Evolutionary conservation across 805 yeast genomes (phyloP).

Genomic region (Yamadazyma takamatsuzukensis): DNA sequence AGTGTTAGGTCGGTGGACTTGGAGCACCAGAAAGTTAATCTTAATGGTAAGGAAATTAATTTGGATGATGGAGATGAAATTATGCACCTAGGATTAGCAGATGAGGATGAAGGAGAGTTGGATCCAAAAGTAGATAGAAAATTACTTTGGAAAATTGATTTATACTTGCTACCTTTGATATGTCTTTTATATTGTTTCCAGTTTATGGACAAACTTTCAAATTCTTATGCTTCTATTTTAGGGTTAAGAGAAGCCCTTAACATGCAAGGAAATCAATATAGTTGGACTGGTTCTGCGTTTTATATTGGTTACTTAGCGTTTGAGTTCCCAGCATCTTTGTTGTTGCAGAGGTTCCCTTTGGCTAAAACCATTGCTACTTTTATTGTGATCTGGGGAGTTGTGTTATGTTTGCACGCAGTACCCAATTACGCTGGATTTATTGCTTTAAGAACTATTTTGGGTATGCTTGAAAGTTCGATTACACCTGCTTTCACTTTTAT

Average conservation of each 20-base stretch:
- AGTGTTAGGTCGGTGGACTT: too few relatives aligned
- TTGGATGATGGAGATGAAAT: constrained; percentile 36
- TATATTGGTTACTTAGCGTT: constrained; percentile 59
- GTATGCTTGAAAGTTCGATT: constrained; percentile 35
- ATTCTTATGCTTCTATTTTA: constrained; percentile 36
- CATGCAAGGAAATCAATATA: constrained; percentile 31
- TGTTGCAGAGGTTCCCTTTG: constrained; percentile 56
- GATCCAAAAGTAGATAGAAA: constrained; percentile 15
- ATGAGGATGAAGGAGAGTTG: constrained; percentile 12
- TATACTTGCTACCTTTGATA: constrained; percentile 23
- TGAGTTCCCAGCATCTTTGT: constrained; percentile 45
- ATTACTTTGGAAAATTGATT: constrained; percentile 20
- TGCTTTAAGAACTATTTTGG: constrained; percentile 36
- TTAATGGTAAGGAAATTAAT: constrained; percentile 9
- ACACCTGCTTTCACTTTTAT: constrained; percentile 41
- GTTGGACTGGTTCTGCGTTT: constrained; percentile 39
- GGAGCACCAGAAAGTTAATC: constrained; percentile 3
- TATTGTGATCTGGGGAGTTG: constrained; percentile 59
- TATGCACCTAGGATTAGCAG: constrained; percentile 28
- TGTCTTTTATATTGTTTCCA: constrained; percentile 24
- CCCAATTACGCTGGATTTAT: constrained; percentile 41
- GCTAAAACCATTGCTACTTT: constrained; percentile 46
- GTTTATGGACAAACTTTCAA: constrained; percentile 36
- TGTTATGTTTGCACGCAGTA: constrained; percentile 52
- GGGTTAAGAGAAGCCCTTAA: constrained; percentile 35